Conservation (phyloP, 2,329 filamentous ascomycete species). For the Calycina marina region DNA sequence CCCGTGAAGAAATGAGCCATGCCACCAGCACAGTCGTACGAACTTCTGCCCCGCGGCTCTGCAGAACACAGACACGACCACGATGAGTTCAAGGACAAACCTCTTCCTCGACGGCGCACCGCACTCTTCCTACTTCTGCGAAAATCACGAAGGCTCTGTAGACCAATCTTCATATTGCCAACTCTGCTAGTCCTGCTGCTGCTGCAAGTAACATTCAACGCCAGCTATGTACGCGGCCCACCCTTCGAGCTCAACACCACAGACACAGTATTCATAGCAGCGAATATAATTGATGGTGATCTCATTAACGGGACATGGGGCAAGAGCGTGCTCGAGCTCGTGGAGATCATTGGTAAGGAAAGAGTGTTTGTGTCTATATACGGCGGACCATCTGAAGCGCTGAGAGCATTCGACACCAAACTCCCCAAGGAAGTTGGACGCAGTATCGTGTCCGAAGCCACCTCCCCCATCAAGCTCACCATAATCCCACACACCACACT, state of each 20-base stretch:
- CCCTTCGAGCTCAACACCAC: conserved; percentile 29
- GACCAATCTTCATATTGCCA: conserved; percentile 15
- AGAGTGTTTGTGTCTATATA: conserved; percentile 63
- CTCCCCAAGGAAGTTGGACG: conserved; percentile 29
- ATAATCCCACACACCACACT: conserved; percentile 43
- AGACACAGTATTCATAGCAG: conserved; percentile 60
- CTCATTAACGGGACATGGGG: conserved; percentile 53
- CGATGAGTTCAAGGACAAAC: background rate
- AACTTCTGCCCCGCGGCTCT: background rate
- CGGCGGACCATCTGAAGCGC: conserved; percentile 40
- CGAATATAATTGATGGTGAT: conserved; percentile 54
- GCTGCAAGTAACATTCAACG: conserved; percentile 23
- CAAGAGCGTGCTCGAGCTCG: conserved; percentile 40
- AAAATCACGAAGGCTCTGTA: conserved; percentile 9
- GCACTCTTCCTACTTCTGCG: conserved; percentile 7
- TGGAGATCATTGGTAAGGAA: conserved; percentile 49
- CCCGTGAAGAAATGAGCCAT: too few species aligned
- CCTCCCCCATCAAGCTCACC: conserved; percentile 34
- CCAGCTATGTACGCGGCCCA: conserved; percentile 29
- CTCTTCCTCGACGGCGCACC: background rate
- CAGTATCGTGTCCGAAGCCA: conserved; percentile 43
- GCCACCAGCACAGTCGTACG: background rate
- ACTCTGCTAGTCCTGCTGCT: conserved; percentile 11
- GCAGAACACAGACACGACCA: background rate
- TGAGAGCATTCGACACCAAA: conserved; percentile 35